These are phyloP conservation scores for Leccinum variicolor DNA, from an alignment of 768 basidiomycete species.

Conservation along the genomic window DNA sequence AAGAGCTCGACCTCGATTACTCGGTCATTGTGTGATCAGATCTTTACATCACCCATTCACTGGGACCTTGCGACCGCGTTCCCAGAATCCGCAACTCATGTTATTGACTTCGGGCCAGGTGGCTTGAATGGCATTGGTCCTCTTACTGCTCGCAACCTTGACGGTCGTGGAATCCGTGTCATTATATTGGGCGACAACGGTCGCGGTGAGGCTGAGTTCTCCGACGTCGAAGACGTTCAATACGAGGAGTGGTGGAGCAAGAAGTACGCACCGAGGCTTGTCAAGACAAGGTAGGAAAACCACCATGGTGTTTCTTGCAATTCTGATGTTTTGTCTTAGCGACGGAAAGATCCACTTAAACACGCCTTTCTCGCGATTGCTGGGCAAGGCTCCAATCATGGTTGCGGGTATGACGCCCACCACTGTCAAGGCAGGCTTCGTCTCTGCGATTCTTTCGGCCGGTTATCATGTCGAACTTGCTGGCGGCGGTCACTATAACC, in stretches of 20 bases:
- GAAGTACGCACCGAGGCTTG: slow-evolving; percentile 79
- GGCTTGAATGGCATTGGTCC: slow-evolving; percentile 91
- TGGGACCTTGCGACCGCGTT: slow-evolving; percentile 91
- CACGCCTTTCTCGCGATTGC: slow-evolving; percentile 92
- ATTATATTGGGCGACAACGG: slow-evolving; percentile 89
- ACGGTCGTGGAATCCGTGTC: slow-evolving; percentile 90
- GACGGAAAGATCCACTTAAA: slow-evolving; percentile 92
- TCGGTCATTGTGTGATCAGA: slow-evolving; percentile 86
- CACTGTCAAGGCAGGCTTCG: slow-evolving; percentile 94
- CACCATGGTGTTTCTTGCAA: neutral
- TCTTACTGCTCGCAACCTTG: slow-evolving; percentile 84
- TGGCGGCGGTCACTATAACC: slow-evolving; percentile 96
- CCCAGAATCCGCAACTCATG: slow-evolving; percentile 88
- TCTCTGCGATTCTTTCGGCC: slow-evolving; percentile 86
- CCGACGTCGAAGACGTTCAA: slow-evolving; percentile 58
- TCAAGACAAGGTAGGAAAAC: slow-evolving; percentile 75
- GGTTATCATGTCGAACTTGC: slow-evolving; percentile 97
- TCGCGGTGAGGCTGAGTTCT: slow-evolving; percentile 86
- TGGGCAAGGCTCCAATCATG: slow-evolving; percentile 98
- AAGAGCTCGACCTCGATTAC: slow-evolving; percentile 67
- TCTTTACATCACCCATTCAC: slow-evolving; percentile 89
- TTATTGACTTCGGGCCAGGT: slow-evolving; percentile 95
- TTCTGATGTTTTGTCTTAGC: slow-evolving; percentile 36
- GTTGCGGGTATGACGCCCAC: slow-evolving; percentile 99
- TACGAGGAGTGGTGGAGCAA: slow-evolving; percentile 90